These are phyloP conservation scores for Pseudogymnoascus destructans DNA, from an alignment of 2,329 filamentous ascomycete species.

Conservation along the genomic window DNA sequence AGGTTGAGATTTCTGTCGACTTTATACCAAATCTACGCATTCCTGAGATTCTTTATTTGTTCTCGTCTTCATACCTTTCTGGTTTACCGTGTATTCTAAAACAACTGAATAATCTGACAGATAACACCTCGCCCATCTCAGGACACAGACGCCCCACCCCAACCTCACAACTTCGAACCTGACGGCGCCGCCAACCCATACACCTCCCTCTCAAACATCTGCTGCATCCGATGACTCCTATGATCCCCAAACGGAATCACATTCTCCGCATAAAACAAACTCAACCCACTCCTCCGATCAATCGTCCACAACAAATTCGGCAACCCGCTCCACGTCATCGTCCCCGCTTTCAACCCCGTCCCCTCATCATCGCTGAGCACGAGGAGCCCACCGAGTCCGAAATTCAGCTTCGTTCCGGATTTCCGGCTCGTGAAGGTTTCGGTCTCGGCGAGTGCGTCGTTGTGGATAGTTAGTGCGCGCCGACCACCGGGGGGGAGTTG, in stretches of 20 bases:
- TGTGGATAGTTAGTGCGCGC: conserved; percentile 21
- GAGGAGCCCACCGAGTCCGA: conserved; percentile 33
- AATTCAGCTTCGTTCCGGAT: conserved; percentile 28
- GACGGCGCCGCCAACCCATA: conserved; percentile 20
- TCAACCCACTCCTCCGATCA: conserved; percentile 29
- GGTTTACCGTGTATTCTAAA: neutral
- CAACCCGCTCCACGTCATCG: conserved; percentile 33
- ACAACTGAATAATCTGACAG: neutral
- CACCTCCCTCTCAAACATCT: conserved; percentile 29
- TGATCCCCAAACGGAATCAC: conserved; percentile 31
- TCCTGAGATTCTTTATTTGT: neutral
- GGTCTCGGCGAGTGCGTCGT: conserved; percentile 14
- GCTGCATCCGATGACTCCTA: conserved; percentile 26
- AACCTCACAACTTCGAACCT: neutral
- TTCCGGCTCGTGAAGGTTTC: conserved; percentile 22
- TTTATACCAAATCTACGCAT: neutral
- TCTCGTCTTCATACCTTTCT: no score
- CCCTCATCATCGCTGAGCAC: conserved; percentile 29
- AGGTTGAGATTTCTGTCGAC: neutral
- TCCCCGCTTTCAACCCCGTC: conserved; percentile 28
- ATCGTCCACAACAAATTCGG: conserved; percentile 36
- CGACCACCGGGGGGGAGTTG: conserved; percentile 31
- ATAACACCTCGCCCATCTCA: neutral
- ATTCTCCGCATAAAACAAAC: conserved; percentile 32
- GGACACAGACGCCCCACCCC: neutral